Evolutionary conservation across 2,329 filamentous ascomycete genomes (phyloP).

Genomic region (Magnaporthiopsis poae): DNA sequence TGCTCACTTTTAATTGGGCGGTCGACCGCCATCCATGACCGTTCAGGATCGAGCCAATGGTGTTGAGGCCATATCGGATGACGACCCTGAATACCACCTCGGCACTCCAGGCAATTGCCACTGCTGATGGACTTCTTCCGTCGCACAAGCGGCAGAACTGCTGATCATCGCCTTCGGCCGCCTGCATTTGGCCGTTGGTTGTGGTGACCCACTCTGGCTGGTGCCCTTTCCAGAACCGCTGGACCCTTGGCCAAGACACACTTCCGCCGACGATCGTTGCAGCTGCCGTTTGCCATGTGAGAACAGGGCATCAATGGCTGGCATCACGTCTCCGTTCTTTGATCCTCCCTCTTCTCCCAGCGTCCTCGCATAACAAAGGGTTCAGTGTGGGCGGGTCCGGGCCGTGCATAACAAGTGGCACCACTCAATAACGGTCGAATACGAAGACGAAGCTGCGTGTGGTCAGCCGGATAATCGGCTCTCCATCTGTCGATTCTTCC

Average conservation of each 20-base stretch:
- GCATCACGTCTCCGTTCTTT: background rate
- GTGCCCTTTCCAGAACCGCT: background rate
- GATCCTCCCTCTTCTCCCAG: no score
- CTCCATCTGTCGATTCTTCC: background rate
- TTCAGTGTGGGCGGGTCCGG: background rate
- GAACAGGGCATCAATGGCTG: background rate
- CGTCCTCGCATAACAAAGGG: background rate
- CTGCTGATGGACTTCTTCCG: background rate
- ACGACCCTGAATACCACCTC: background rate
- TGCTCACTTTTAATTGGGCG: no score
- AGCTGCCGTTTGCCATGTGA: background rate
- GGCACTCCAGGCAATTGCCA: background rate
- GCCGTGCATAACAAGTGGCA: background rate
- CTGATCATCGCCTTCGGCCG: background rate
- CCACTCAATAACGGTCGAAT: background rate
- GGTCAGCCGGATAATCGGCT: background rate
- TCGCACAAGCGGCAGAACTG: background rate
- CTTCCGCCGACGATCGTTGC: no score
- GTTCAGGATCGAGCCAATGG: no score
- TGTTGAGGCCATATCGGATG: no score
- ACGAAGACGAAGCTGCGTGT: background rate
- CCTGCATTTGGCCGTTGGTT: background rate
- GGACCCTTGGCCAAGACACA: background rate
- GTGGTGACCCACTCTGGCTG: background rate
- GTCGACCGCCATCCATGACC: no score